Conservation (phyloP, 805 yeast genomes). For the Wickerhamomyces pijperi region DNA sequence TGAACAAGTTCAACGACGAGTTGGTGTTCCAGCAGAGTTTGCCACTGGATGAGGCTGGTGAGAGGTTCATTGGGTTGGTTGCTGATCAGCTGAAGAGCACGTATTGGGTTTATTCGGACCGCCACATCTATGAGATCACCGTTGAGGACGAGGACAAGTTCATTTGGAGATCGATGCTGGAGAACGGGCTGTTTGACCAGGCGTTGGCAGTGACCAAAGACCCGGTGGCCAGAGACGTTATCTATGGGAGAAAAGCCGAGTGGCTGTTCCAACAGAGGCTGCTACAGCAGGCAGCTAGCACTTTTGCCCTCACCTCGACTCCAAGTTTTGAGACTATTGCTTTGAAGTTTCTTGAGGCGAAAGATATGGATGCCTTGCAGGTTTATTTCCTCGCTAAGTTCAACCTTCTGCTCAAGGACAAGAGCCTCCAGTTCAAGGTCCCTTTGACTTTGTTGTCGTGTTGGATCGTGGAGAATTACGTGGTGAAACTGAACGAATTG, state of each 20-base stretch:
- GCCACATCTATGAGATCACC: constrained; percentile 59
- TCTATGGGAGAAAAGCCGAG: constrained; percentile 46
- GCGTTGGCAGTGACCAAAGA: constrained; percentile 40
- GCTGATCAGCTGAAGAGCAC: constrained; percentile 44
- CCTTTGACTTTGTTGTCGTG: constrained; percentile 22
- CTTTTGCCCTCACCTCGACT: constrained; percentile 44
- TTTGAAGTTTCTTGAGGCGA: constrained; percentile 35
- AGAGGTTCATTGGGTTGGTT: constrained; percentile 32
- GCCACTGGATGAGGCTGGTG: constrained; percentile 21
- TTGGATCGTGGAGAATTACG: constrained; percentile 25
- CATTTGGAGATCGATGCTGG: constrained; percentile 61
- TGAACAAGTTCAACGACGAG: constrained; percentile 41
- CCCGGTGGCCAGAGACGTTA: constrained; percentile 30
- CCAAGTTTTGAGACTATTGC: constrained; percentile 65
- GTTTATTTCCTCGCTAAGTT: constrained; percentile 36
- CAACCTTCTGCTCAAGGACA: constrained; percentile 16
- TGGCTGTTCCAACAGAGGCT: constrained; percentile 24
- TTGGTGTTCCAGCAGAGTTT: constrained; percentile 32
- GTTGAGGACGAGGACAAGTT: constrained; percentile 58
- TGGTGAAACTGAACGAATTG: constrained; percentile 22
- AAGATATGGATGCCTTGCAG: constrained; percentile 32
- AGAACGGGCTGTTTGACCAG: constrained; percentile 43
- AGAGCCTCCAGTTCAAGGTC: constrained; percentile 18
- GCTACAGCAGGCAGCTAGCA: constrained; percentile 35
- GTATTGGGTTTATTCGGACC: constrained; percentile 63